These are phyloP conservation scores for Capsicum chinense DNA, from an alignment of 257 asterid species.

Conservation along the genomic window DNA sequence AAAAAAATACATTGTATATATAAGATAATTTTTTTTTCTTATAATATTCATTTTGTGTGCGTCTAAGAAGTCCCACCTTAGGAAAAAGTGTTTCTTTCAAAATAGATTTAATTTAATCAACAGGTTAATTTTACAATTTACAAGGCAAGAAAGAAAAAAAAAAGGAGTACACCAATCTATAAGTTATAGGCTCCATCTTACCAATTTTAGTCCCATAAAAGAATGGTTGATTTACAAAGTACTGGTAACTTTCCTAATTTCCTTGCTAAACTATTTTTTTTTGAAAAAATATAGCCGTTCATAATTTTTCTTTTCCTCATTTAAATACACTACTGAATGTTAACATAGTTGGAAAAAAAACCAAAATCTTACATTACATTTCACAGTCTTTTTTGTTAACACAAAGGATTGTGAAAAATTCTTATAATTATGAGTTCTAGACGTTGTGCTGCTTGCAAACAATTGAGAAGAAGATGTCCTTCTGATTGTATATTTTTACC, in stretches of 20 bases:
- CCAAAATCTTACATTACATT: slow-evolving; percentile 9
- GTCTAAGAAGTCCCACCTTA: background rate
- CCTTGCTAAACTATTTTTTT: background rate
- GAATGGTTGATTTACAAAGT: background rate
- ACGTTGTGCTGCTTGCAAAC: slow-evolving; percentile 51
- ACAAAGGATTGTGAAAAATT: slow-evolving; percentile 24
- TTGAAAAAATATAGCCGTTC: background rate
- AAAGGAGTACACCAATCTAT: background rate
- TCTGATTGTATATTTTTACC: slow-evolving; percentile 42
- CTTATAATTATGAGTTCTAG: slow-evolving; percentile 33
- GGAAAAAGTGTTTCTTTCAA: background rate
- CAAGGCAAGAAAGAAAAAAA: background rate
- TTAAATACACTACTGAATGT: background rate
- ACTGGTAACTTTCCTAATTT: slow-evolving; percentile 20
- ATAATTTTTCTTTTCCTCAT: background rate
- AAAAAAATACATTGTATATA: no score
- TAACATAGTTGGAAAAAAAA: background rate
- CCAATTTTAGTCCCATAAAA: slow-evolving; percentile 19
- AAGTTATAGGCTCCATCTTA: background rate
- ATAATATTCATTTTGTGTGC: no score
- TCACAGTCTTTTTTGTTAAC: background rate
- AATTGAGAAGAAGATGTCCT: slow-evolving; percentile 46
- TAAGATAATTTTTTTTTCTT: no score
- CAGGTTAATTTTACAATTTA: background rate
- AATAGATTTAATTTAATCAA: background rate